phyloP scores from a whole-genome alignment of 139 green algal species.

The Zygnema circumcarinatum region DNA sequence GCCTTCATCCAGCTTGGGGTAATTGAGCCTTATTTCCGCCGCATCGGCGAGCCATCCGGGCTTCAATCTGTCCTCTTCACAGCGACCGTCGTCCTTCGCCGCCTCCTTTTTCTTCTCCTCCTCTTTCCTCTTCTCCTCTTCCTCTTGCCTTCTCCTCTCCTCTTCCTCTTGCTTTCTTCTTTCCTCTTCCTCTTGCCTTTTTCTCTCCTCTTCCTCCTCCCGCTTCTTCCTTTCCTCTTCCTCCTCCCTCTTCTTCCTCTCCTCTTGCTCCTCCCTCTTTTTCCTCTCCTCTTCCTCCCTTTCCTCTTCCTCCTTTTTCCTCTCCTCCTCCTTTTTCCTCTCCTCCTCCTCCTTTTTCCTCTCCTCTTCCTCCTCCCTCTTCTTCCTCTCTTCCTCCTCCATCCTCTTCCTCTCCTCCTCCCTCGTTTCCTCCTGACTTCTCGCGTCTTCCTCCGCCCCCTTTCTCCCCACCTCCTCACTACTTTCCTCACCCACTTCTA shows the following conservation, averaged over 20 bases:
- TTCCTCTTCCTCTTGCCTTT: background rate
- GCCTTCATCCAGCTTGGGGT: background rate
- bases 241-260: background rate
- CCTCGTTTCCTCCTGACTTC: background rate
- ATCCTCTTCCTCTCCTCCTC: background rate
- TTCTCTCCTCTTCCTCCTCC: background rate
- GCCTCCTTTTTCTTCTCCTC: too few relatives aligned
- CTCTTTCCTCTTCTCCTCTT: too few relatives aligned
- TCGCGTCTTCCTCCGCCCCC: background rate
- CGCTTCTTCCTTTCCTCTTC: background rate
- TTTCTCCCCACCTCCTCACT: background rate
- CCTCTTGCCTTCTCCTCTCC: background rate
- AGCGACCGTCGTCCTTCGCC: too few relatives aligned
- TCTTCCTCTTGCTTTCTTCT: background rate
- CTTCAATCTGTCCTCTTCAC: background rate
- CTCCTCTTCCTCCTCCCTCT: background rate
- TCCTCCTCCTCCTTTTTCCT: background rate
- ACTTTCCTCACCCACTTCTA: too few relatives aligned
- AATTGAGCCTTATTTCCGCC: background rate
- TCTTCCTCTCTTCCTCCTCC: background rate
- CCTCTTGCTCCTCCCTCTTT: background rate
- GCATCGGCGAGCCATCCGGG: background rate
- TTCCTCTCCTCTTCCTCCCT: background rate
- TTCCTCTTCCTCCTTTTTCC: background rate
- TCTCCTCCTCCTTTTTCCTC: background rate